phyloP scores from a whole-genome alignment of 352 stramenopile genomes.

The Chrysophaeum taylorii region DNA sequence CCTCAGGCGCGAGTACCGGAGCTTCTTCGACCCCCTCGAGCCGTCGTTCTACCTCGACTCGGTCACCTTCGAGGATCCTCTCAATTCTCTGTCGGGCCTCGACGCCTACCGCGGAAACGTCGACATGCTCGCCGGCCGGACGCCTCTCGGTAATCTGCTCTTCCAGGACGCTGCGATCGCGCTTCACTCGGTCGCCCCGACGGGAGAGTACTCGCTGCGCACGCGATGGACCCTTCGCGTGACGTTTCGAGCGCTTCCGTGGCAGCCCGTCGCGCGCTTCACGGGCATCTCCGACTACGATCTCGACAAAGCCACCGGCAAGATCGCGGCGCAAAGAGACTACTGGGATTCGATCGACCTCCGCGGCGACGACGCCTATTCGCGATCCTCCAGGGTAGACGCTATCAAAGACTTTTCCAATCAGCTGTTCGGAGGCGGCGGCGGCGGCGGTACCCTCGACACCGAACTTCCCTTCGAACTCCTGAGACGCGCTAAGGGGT shows the following conservation, averaged over 20 bases:
- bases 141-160: conserved; percentile 49
- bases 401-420: conserved; percentile 52
- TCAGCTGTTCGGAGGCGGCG: conserved; percentile 42
- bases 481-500: conserved; percentile 43
- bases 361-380: conserved; percentile 23
- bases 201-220: conserved; percentile 32
- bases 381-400: conserved; percentile 41
- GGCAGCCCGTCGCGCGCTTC: conserved; percentile 55
- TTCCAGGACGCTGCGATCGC: conserved; percentile 57
- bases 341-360: conserved; percentile 70
- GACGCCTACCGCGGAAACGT: conserved; percentile 58
- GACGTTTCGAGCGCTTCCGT: conserved; percentile 49
- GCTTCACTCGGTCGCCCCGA: conserved; percentile 46
- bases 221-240: conserved; percentile 53
- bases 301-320: conserved; percentile 34
- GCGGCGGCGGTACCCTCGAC: conserved; percentile 28
- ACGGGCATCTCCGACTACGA: conserved; percentile 50
- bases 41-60: conserved; percentile 42
- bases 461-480: conserved; percentile 50
- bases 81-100: conserved; percentile 49
- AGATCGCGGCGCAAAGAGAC: conserved; percentile 51
- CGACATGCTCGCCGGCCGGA: conserved; percentile 57
- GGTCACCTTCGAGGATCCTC: conserved; percentile 58
- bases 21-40: conserved; percentile 58
- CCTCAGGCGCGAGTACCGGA: conserved; percentile 49